A percentile compares a stretch with the other conserved stretches of the same genome.
Evolutionary conservation across 1,139 yeast species (phyloP).

Genomic region (Scheffersomyces lignicola): DNA sequence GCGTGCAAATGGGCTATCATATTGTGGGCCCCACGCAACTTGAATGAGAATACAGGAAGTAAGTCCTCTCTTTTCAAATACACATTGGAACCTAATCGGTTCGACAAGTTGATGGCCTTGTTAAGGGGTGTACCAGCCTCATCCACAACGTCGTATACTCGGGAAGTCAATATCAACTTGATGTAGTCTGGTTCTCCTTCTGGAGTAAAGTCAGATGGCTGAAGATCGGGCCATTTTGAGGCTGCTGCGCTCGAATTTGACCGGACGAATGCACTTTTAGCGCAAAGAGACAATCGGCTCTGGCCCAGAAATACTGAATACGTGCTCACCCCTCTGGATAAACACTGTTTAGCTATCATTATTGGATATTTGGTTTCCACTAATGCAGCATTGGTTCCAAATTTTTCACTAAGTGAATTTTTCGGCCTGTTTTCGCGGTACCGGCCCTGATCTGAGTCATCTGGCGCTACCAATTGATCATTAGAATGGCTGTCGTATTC

Average conservation of each 20-base stretch:
- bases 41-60: conserved; percentile 93
- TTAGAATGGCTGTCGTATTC: too few relatives aligned
- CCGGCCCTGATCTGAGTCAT: too few relatives aligned
- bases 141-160: conserved; percentile 91
- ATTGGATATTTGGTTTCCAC: too few relatives aligned
- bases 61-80: conserved; percentile 87
- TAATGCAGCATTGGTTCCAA: too few relatives aligned
- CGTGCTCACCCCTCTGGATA: not conserved
- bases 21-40: conserved; percentile 95
- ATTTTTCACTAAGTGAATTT: too few relatives aligned
- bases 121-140: conserved; percentile 78
- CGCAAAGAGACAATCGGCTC: too few relatives aligned
- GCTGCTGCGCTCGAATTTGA: not conserved
- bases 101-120: conserved; percentile 72
- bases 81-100: conserved; percentile 70
- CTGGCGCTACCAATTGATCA: too few relatives aligned
- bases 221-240: conserved; percentile 47
- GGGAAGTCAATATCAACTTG: conserved; percentile 81
- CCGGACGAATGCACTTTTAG: too few relatives aligned
- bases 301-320: not conserved
- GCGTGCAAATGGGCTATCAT: conserved; percentile 85
- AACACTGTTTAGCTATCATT: not conserved
- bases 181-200: conserved; percentile 90
- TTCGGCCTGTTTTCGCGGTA: conserved; percentile 1
- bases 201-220: conserved; percentile 49